Evolutionary conservation across 805 yeast species (phyloP).

Genomic region (Myxozyma geophila): DNA sequence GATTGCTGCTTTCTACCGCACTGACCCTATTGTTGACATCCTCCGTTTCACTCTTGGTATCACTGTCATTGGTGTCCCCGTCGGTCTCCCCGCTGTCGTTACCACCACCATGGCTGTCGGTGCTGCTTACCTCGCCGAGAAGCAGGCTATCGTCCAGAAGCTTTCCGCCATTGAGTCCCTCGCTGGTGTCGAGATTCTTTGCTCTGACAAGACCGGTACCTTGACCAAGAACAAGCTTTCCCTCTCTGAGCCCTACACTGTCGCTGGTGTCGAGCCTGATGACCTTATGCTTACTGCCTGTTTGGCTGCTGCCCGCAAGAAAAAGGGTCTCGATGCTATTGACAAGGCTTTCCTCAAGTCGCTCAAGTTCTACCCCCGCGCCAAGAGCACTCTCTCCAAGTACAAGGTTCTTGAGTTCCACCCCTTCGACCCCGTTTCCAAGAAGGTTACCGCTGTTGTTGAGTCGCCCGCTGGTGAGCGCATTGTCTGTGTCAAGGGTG

Average conservation of each 20-base stretch:
- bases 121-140: slow-evolving; percentile 97
- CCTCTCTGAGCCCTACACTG: slow-evolving; percentile 96
- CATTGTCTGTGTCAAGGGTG: slow-evolving; percentile 96
- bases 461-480: slow-evolving; percentile 96
- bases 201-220: slow-evolving; percentile 98
- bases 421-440: slow-evolving; percentile 97
- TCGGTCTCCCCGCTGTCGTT: slow-evolving; percentile 97
- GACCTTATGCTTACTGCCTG: slow-evolving; percentile 97
- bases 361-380: slow-evolving; percentile 84
- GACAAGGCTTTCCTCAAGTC: slow-evolving; percentile 96
- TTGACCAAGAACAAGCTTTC: slow-evolving; percentile 96
- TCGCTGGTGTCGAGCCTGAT: slow-evolving; percentile 94
- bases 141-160: slow-evolving; percentile 96
- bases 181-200: slow-evolving; percentile 96
- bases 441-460: slow-evolving; percentile 93
- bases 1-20: slow-evolving; percentile 93
- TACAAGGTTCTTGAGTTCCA: slow-evolving; percentile 95
- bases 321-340: slow-evolving; percentile 97
- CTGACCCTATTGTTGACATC: slow-evolving; percentile 82
- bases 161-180: slow-evolving; percentile 95
- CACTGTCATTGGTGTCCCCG: slow-evolving; percentile 97
- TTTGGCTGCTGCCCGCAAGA: slow-evolving; percentile 97
- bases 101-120: slow-evolving; percentile 99
- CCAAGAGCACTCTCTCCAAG: slow-evolving; percentile 88
- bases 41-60: slow-evolving; percentile 92